Conservation (phyloP, 2,329 filamentous ascomycete species). For the Paraphaeosphaeria minitans region DNA sequence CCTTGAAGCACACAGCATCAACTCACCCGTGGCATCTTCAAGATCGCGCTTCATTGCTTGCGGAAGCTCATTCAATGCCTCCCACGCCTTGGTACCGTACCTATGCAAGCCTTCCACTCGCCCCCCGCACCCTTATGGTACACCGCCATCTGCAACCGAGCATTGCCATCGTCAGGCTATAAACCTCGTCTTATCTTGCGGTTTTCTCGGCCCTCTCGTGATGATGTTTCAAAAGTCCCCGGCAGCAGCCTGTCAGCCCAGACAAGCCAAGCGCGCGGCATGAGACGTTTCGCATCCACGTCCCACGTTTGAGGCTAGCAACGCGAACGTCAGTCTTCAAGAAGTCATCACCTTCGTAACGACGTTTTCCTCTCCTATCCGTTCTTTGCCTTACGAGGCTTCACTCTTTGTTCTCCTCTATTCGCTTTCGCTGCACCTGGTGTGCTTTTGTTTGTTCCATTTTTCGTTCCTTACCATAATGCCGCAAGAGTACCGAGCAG, state of each 20-base stretch:
- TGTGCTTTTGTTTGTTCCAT: constrained; percentile 13
- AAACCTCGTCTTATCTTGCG: not conserved
- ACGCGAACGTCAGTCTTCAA: constrained; percentile 1
- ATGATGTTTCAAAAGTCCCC: constrained; percentile 2
- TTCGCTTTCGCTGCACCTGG: constrained; percentile 14
- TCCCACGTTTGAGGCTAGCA: constrained; percentile 7
- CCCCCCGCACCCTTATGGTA: fast-evolving
- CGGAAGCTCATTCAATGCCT: not conserved
- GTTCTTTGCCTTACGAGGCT: constrained; percentile 8
- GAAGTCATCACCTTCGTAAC: constrained; percentile 1
- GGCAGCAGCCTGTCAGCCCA: constrained; percentile 8
- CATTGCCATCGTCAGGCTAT: not conserved
- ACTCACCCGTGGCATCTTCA: not conserved
- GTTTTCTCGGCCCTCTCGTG: not conserved
- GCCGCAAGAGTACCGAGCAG: constrained; percentile 16
- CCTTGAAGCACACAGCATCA: too few species aligned
- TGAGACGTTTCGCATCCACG: constrained; percentile 9
- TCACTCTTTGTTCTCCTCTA: not conserved
- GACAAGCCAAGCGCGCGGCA: constrained; percentile 7
- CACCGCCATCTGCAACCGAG: not conserved
- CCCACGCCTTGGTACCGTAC: not conserved
- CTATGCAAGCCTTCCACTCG: not conserved
- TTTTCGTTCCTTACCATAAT: constrained; percentile 9
- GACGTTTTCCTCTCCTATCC: not conserved
- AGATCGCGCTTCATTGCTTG: not conserved